Conservation (phyloP, 306 rosid species). For the Geum urbanum region DNA sequence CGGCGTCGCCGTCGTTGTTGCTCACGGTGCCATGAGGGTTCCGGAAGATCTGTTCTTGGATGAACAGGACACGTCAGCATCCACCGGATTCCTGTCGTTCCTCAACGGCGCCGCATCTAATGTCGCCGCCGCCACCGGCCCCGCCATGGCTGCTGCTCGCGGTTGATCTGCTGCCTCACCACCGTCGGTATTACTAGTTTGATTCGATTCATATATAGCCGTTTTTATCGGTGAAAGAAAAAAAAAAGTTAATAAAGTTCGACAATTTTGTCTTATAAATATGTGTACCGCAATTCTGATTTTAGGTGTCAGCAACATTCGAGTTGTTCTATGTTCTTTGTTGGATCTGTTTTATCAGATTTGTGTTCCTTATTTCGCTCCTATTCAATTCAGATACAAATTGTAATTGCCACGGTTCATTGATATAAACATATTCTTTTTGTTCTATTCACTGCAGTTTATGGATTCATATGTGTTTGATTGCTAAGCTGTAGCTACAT, state of each 20-base stretch:
- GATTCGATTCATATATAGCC: constrained; percentile 6
- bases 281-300: constrained; percentile 17
- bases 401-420: constrained; percentile 3
- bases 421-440: background rate
- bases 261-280: constrained; percentile 22
- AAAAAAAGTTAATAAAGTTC: constrained; percentile 16
- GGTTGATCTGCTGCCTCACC: constrained; percentile 22
- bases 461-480: background rate
- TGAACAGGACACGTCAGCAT: constrained; percentile 44
- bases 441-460: background rate
- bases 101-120: constrained; percentile 49
- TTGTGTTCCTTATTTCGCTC: background rate
- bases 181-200: background rate
- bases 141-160: constrained; percentile 45
- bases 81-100: constrained; percentile 62
- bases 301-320: constrained; percentile 21
- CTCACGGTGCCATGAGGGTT: constrained; percentile 75
- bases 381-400: background rate
- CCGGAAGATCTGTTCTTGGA: constrained; percentile 94
- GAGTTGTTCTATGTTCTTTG: background rate
- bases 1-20: constrained; percentile 54
- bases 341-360: constrained; percentile 30
- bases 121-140: constrained; percentile 40
- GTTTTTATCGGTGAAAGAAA: background rate
- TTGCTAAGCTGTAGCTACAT: background rate